Conservation (phyloP, 345 rosid species). For the Linum trigynum region DNA sequence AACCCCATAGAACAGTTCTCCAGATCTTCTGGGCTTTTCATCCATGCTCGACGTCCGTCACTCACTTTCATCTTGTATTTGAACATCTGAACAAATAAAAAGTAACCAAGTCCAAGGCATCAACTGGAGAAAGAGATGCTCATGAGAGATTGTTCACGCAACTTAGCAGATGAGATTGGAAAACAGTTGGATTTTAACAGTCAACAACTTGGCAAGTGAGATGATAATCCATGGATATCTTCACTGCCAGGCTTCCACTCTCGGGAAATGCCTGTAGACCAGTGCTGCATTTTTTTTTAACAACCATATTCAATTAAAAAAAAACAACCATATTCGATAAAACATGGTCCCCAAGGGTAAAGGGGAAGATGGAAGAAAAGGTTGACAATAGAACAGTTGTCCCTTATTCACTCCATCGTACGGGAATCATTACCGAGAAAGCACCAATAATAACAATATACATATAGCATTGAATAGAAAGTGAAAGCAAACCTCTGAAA, state of each 20-base stretch:
- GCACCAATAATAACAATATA: neutral
- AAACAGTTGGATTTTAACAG: too few species aligned
- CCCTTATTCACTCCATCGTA: neutral
- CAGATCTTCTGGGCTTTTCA: conserved; percentile 67
- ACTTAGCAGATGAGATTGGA: too few species aligned
- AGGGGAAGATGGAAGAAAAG: too few species aligned
- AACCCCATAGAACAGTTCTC: conserved; percentile 75
- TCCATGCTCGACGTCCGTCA: conserved; percentile 77
- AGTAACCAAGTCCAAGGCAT: neutral
- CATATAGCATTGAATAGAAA: neutral
- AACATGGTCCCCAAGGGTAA: too few species aligned
- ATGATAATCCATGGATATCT: too few species aligned
- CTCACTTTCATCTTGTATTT: conserved; percentile 59
- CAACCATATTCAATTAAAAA: too few species aligned
- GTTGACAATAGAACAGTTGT: neutral
- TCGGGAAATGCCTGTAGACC: too few species aligned
- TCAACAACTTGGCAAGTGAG: too few species aligned
- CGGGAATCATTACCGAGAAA: neutral
- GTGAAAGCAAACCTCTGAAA: conserved; percentile 57
- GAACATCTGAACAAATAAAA: conserved; percentile 51
- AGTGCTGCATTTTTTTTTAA: too few species aligned
- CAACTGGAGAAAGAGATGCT: neutral
- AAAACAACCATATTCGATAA: too few species aligned
- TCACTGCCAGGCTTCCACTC: too few species aligned
- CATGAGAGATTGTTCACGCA: too few species aligned